These are phyloP conservation scores for Fusarium begoniae DNA, from an alignment of 2,329 filamentous ascomycete genomes.

Conservation along the genomic window DNA sequence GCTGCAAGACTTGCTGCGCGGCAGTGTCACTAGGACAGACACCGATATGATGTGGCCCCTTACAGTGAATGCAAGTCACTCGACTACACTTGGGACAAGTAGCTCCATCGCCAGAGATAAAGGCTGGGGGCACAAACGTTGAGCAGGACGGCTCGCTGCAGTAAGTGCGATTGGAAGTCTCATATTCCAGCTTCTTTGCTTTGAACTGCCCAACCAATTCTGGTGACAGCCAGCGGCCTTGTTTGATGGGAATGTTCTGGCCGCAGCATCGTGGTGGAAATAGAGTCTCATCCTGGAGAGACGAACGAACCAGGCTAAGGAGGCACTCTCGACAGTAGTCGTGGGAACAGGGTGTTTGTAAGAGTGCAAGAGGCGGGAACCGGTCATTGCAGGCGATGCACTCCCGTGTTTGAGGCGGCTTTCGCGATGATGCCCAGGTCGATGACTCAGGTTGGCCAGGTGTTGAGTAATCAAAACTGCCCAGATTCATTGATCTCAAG, in stretches of 20 bases:
- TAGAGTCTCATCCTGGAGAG: constrained; percentile 58
- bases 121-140: constrained; percentile 55
- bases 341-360: constrained; percentile 51
- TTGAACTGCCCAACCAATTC: constrained; percentile 50
- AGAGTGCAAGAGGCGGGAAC: neutral
- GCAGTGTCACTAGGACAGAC: constrained; percentile 58
- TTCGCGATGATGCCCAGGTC: neutral
- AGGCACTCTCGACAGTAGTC: constrained; percentile 63
- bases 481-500: neutral
- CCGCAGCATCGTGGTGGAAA: constrained; percentile 66
- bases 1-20: constrained; percentile 50
- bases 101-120: no score
- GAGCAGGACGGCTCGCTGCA: constrained; percentile 58
- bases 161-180: constrained; percentile 59
- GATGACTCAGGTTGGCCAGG: neutral
- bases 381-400: constrained; percentile 10
- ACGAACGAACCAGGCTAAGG: constrained; percentile 51
- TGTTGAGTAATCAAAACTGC: accelerated
- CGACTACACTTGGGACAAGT: no score
- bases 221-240: constrained; percentile 46
- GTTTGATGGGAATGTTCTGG: constrained; percentile 50
- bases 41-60: constrained; percentile 52
- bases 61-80: constrained; percentile 58
- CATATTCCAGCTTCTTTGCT: constrained; percentile 59
- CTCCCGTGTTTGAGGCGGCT: neutral